A percentile compares a stretch with the other conserved stretches of the same genome.
Conservation (phyloP, 305 asterid genomes). For the Solanum hybrid region DNA sequence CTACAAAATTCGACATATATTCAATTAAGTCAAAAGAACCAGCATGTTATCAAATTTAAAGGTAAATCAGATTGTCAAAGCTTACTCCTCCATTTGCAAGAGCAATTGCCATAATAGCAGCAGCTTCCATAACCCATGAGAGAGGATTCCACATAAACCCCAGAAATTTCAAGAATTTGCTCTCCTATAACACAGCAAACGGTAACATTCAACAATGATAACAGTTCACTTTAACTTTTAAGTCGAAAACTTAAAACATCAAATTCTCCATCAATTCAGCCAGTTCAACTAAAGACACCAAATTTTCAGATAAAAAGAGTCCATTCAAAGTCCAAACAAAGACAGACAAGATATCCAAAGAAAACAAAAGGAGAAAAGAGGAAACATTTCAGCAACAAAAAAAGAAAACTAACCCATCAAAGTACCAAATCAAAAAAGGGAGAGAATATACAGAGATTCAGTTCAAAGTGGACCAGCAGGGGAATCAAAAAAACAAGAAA, state of each 20-base stretch:
- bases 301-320: constrained; percentile 6
- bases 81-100: constrained; percentile 99
- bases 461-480: background rate
- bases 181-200: constrained; percentile 47
- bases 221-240: background rate
- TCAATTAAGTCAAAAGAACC: background rate
- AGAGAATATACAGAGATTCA: background rate
- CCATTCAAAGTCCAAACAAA: background rate
- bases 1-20: constrained; percentile 30
- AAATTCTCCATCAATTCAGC: background rate
- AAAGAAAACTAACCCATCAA: background rate
- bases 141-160: constrained; percentile 99
- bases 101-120: constrained; percentile 98
- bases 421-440: background rate
- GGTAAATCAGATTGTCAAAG: constrained; percentile 1
- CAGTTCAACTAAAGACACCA: background rate
- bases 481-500: background rate
- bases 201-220: background rate
- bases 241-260: background rate
- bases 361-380: background rate
- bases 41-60: background rate
- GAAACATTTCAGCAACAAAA: background rate
- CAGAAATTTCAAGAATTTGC: constrained; percentile 78
- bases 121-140: constrained; percentile 99
- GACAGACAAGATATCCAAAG: background rate